phyloP scores from a whole-genome alignment of 2,329 filamentous ascomycete genomes.

The Aspergillus quadricinctus region DNA sequence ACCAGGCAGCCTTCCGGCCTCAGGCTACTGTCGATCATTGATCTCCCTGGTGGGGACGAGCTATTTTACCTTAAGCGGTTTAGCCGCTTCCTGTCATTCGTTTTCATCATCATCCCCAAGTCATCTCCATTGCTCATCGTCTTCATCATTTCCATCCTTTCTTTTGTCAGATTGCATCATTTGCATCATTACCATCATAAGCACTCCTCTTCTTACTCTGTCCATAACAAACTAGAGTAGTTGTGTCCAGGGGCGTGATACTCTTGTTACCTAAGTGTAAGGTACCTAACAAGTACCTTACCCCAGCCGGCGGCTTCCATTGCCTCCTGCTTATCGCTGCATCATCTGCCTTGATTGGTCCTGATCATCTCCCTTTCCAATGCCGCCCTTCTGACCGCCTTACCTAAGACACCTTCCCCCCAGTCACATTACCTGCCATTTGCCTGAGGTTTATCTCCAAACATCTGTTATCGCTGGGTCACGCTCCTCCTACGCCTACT shows the following conservation, averaged over 20 bases:
- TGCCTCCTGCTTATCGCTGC: not conserved
- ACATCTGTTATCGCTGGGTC: conserved; percentile 30
- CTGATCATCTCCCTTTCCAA: conserved; percentile 12
- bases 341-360: not conserved
- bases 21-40: conserved; percentile 4
- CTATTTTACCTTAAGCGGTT: not conserved
- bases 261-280: not conserved
- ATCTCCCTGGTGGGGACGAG: not conserved
- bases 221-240: not conserved
- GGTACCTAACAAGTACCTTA: not conserved
- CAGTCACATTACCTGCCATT: not conserved
- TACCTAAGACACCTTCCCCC: conserved; percentile 14
- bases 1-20: conserved; percentile 1
- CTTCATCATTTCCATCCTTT: conserved; percentile 1
- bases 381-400: conserved; percentile 33
- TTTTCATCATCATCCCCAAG: not conserved
- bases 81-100: not conserved
- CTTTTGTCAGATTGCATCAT: not conserved
- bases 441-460: conserved; percentile 7
- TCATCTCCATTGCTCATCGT: not conserved
- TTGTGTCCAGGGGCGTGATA: not conserved
- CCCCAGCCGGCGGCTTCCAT: not conserved
- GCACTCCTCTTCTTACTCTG: not conserved
- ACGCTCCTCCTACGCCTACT: conserved; percentile 19
- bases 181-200: not conserved